Evolutionary conservation across 2,329 filamentous ascomycete species (phyloP).

Genomic region (Penicillium sp.): DNA sequence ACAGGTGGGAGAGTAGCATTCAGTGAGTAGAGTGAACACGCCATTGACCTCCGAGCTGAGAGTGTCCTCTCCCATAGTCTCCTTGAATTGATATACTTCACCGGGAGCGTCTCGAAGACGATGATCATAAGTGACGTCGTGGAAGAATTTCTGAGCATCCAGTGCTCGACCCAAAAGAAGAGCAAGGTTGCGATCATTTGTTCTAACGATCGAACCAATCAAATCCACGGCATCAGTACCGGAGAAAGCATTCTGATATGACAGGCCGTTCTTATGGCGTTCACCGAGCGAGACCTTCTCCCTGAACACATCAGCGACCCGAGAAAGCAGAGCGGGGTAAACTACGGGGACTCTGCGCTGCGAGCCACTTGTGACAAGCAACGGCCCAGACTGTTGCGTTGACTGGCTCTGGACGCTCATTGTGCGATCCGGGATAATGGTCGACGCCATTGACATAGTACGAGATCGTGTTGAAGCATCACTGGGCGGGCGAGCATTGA

Average conservation of each 20-base stretch:
- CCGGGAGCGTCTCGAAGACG: slow-evolving; percentile 87
- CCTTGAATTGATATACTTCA: slow-evolving; percentile 96
- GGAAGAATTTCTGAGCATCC: slow-evolving; percentile 98
- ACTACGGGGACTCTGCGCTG: slow-evolving; percentile 73
- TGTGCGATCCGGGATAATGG: slow-evolving; percentile 57
- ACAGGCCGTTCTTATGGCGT: slow-evolving; percentile 91
- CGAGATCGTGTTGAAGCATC: slow-evolving; percentile 51
- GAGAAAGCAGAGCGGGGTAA: slow-evolving; percentile 90
- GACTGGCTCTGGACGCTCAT: slow-evolving; percentile 57
- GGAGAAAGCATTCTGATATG: slow-evolving; percentile 96
- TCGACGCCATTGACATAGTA: slow-evolving; percentile 90
- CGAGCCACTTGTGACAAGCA: slow-evolving; percentile 58
- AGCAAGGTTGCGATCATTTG: slow-evolving; percentile 91
- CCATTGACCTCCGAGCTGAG: slow-evolving; percentile 76
- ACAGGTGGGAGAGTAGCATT: slow-evolving; percentile 97
- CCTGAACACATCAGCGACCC: slow-evolving; percentile 87
- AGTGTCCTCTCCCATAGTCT: slow-evolving; percentile 80
- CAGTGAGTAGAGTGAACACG: slow-evolving; percentile 91
- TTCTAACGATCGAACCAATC: slow-evolving; percentile 94
- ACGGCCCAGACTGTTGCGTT: slow-evolving; percentile 54
- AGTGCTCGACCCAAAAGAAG: slow-evolving; percentile 85
- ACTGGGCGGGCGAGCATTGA: slow-evolving; percentile 42
- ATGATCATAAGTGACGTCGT: slow-evolving; percentile 98
- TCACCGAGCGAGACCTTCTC: slow-evolving; percentile 84
- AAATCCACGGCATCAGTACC: slow-evolving; percentile 94